Percentiles rank a stretch among this genome's conserved stretches.
phyloP scores from a whole-genome alignment of 805 yeast species.

The Zygoascus flipseniorum region DNA sequence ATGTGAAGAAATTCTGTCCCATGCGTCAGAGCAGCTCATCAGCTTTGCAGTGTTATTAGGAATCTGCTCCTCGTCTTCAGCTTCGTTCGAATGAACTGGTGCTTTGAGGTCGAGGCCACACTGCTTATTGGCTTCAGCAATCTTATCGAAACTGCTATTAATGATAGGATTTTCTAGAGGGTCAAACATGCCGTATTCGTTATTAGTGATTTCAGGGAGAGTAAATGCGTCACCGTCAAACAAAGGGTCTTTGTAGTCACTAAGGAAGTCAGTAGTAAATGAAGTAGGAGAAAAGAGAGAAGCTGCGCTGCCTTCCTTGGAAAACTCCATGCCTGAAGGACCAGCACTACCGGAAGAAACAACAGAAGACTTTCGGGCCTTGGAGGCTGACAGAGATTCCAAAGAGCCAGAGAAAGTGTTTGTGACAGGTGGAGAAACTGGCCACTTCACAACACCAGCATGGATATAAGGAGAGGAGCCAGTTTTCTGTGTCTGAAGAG shows the following conservation, averaged over 20 bases:
- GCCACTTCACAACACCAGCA: conserved; percentile 14
- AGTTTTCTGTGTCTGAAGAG: not conserved
- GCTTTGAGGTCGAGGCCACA: not conserved
- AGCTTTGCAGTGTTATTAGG: conserved; percentile 24
- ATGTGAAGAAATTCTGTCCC: conserved; percentile 94
- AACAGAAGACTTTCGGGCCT: not conserved
- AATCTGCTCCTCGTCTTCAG: conserved; percentile 22
- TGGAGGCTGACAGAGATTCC: not conserved
- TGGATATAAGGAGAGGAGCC: conserved; percentile 11
- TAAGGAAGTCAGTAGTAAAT: conserved; percentile 22
- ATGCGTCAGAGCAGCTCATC: conserved; percentile 79
- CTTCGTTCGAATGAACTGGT: not conserved
- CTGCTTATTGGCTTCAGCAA: conserved; percentile 1
- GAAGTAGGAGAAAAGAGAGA: conserved; percentile 22
- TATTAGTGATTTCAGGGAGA: conserved; percentile 26
- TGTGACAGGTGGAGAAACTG: conserved; percentile 4
- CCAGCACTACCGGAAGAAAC: not conserved
- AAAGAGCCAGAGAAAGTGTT: not conserved
- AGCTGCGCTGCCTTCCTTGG: not conserved
- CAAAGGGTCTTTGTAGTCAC: conserved; percentile 21
- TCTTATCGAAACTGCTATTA: conserved; percentile 12
- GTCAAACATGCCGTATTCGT: conserved; percentile 29
- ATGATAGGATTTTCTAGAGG: conserved; percentile 25
- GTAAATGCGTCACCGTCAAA: conserved; percentile 28
- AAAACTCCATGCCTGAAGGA: not conserved